Evolutionary conservation across 1,139 yeast genomes (phyloP).

Genomic region (Magnusiomyces suaveolens): DNA sequence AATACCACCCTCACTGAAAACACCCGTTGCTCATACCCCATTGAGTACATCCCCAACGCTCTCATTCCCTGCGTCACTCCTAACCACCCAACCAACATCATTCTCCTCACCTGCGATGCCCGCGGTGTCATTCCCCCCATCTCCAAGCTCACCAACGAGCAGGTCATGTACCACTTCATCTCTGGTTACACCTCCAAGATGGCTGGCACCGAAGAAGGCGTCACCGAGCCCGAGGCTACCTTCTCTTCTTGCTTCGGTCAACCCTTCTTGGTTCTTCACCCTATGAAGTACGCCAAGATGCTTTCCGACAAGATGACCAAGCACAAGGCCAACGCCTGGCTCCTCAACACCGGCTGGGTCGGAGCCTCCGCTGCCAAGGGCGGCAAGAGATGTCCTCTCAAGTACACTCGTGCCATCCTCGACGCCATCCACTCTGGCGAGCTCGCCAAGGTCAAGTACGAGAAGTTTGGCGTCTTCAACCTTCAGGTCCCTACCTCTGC

Average conservation of each 20-base stretch:
- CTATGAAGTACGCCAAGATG: slow-evolving; percentile 97
- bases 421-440: slow-evolving; percentile 93
- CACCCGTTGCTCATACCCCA: slow-evolving; percentile 98
- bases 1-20: slow-evolving; percentile 78
- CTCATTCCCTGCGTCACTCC: slow-evolving; percentile 89
- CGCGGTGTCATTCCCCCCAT: slow-evolving; percentile 97
- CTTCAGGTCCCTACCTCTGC: slow-evolving; percentile 76
- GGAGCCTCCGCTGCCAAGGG: slow-evolving; percentile 89
- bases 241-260: slow-evolving; percentile 99
- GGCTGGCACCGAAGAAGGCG: slow-evolving; percentile 99
- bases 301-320: slow-evolving; percentile 83
- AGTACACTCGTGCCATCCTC: slow-evolving; percentile 93
- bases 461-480: slow-evolving; percentile 78
- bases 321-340: slow-evolving; percentile 91
- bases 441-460: slow-evolving; percentile 69
- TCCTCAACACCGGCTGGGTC: slow-evolving; percentile 97
- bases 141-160: slow-evolving; percentile 84
- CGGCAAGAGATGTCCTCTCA: slow-evolving; percentile 95
- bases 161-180: slow-evolving; percentile 98
- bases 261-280: slow-evolving; percentile 96
- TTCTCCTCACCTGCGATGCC: slow-evolving; percentile 93
- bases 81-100: slow-evolving; percentile 83
- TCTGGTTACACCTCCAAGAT: slow-evolving; percentile 98
- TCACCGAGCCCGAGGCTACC: slow-evolving; percentile 96
- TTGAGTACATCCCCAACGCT: slow-evolving; percentile 93